Evolutionary conservation across 2,329 filamentous ascomycete species (phyloP), one percentile per base, ranked within the genome.

Genomic region (Pezizomycotina sp.): DNA sequence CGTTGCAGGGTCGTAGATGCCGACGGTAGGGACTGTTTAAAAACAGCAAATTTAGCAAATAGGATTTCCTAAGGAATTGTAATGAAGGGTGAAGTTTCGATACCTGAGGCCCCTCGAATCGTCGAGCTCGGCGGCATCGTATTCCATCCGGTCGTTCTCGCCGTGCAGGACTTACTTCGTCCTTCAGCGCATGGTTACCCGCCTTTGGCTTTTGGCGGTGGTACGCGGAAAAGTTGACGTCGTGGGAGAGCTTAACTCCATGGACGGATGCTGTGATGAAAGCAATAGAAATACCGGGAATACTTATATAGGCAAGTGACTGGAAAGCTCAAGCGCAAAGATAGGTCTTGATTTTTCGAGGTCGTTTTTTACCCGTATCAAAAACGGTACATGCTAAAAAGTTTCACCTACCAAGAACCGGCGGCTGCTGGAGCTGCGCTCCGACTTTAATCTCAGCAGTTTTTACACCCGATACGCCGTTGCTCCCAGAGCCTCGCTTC

Each of bases 1-100:
- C 68, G 67, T 71, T 21, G 61, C 57, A 0, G 70, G 68, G 47
- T 78, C 71, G 43, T 68, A 75, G 4, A 77, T 58, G 10, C 71
- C 74, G 18, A 78, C 56, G 51, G 46, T 3, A 66, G 52, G 4
- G 59, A 52, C 37, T 64, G 59, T 8, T 53, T 49, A 7, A 56
- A 58, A 16, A 55, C 55, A 1, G 51, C 50, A 8, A 58, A 58
- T 31, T 69, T 64, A 22, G 12, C 14, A 6, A 12, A 5, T 5
- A 32, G 12, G 8, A 18, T 4, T 7, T 51, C 74, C 68, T 38
- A 64, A 63, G 18, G 61, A 70, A 4, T 63, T 71, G 48, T 73
- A 75, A 50, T 74, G 66, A 24, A 77, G 53, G 25, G 62, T 69
- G 19, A 57, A 62, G 53, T 76, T 68, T 28, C 59, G 59, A 3